Evolutionary conservation across 345 rosid species (phyloP).

Genomic region (Barbarea vulgaris): DNA sequence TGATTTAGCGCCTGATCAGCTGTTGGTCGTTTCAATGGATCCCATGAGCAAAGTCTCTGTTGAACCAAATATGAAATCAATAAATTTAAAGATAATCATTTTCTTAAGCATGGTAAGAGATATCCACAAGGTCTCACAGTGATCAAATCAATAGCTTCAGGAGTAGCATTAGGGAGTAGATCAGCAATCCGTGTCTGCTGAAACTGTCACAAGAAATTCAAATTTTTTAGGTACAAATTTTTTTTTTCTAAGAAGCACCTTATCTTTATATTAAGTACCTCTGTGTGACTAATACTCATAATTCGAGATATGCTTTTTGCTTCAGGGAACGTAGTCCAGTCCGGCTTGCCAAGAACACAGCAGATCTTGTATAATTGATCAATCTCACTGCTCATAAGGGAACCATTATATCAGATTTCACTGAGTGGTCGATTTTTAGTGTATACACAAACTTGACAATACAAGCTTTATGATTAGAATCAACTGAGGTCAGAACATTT

Average conservation of each 20-base stretch:
- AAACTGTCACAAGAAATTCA: conserved; percentile 47
- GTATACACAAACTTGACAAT: neutral
- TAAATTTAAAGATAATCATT: neutral
- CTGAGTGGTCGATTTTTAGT: neutral
- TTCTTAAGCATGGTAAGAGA: neutral
- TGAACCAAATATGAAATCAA: conserved; percentile 15
- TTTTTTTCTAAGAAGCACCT: neutral
- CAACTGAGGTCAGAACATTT: neutral
- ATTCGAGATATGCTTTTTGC: conserved; percentile 66
- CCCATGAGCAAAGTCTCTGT: conserved; percentile 90
- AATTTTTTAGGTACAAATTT: neutral
- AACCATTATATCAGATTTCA: conserved; percentile 15
- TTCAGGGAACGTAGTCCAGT: conserved; percentile 74
- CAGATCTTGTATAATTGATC: conserved; percentile 94
- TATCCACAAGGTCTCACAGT: conserved; percentile 48
- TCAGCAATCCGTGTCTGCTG: conserved; percentile 61
- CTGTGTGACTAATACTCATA: conserved; percentile 59
- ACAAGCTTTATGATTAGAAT: neutral
- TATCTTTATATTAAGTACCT: conserved; percentile 43
- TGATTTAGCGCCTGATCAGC: conserved; percentile 86
- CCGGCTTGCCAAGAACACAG: conserved; percentile 77
- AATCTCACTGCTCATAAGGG: conserved; percentile 60
- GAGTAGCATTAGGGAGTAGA: conserved; percentile 75
- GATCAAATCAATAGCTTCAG: conserved; percentile 84
- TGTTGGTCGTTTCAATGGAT: conserved; percentile 84